Percentiles rank a stretch among this genome's conserved stretches.
phyloP scores from a whole-genome alignment of 2,329 filamentous ascomycete species.

The Diaporthe citri region DNA sequence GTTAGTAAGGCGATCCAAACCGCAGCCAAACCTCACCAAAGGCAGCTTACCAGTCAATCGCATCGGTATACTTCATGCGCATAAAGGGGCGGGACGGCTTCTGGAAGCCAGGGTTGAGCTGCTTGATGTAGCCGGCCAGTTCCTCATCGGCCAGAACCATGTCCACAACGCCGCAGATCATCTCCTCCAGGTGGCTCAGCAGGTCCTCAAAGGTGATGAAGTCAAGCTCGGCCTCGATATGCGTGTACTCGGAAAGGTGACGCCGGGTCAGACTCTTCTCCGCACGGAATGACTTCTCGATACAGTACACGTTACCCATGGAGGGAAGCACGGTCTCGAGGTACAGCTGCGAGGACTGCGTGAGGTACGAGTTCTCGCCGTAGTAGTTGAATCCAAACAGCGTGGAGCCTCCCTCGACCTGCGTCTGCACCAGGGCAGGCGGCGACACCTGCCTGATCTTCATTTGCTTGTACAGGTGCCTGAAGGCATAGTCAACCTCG shows the following conservation, averaged over 20 bases:
- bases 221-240: conserved; percentile 96
- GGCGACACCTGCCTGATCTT: conserved; percentile 87
- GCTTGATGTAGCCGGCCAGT: conserved; percentile 79
- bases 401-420: conserved; percentile 92
- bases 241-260: conserved; percentile 95
- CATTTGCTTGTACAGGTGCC: conserved; percentile 81
- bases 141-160: conserved; percentile 79
- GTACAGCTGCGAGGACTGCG: conserved; percentile 97
- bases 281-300: conserved; percentile 98
- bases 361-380: conserved; percentile 88
- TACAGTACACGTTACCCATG: conserved; percentile 95
- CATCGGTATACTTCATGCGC: conserved; percentile 86
- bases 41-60: conserved; percentile 39
- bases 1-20: conserved; percentile 2
- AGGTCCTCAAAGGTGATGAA: conserved; percentile 95
- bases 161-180: conserved; percentile 89
- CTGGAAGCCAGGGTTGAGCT: conserved; percentile 92
- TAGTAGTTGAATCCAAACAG: conserved; percentile 80
- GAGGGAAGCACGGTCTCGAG: conserved; percentile 94
- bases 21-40: background rate
- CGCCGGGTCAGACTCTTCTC: conserved; percentile 96
- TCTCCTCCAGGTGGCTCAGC: conserved; percentile 85
- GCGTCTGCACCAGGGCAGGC: conserved; percentile 92
- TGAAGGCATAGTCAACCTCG: conserved; percentile 84
- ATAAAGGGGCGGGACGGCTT: conserved; percentile 87